Evolutionary conservation across 2,329 filamentous ascomycete genomes (phyloP).

Genomic region (Xylariomycetidae sp.): DNA sequence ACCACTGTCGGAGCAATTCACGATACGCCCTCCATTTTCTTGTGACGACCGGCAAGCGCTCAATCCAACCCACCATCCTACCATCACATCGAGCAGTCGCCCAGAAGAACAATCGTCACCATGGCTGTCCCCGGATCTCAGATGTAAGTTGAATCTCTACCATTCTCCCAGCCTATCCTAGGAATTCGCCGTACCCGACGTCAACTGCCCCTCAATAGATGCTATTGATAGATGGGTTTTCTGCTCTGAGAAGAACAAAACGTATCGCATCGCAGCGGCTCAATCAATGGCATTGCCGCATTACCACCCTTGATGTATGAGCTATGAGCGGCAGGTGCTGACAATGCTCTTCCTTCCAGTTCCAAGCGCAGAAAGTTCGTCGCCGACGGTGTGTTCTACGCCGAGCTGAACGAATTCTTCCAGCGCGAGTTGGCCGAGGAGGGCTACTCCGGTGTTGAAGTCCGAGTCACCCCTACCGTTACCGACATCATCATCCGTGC

Average conservation of each 20-base stretch:
- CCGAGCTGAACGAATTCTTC: conserved; percentile 99
- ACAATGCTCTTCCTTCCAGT: too few relatives aligned
- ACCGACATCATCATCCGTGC: conserved; percentile 99
- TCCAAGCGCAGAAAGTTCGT: conserved; percentile 94
- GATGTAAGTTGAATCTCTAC: conserved; percentile 44
- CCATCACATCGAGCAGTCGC: conserved; percentile 35
- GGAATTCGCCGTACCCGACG: too few relatives aligned
- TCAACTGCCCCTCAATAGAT: too few relatives aligned
- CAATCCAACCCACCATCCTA: too few relatives aligned
- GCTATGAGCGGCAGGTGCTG: too few relatives aligned
- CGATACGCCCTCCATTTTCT: too few relatives aligned
- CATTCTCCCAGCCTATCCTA: conserved; percentile 3
- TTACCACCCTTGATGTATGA: too few relatives aligned
- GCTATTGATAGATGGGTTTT: too few relatives aligned
- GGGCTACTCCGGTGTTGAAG: conserved; percentile 99
- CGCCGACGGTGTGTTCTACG: conserved; percentile 99
- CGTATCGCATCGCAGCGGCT: too few relatives aligned
- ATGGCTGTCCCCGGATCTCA: conserved; percentile 59
- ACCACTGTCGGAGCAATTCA: conserved; percentile 20
- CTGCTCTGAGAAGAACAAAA: too few relatives aligned
- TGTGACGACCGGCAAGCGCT: too few relatives aligned
- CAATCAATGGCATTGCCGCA: too few relatives aligned
- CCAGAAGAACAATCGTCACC: conserved; percentile 36
- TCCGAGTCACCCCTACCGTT: conserved; percentile 98
- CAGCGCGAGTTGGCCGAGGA: conserved; percentile 99